phyloP scores from a whole-genome alignment of 805 yeast genomes.

The Saturnispora ahearnii region DNA sequence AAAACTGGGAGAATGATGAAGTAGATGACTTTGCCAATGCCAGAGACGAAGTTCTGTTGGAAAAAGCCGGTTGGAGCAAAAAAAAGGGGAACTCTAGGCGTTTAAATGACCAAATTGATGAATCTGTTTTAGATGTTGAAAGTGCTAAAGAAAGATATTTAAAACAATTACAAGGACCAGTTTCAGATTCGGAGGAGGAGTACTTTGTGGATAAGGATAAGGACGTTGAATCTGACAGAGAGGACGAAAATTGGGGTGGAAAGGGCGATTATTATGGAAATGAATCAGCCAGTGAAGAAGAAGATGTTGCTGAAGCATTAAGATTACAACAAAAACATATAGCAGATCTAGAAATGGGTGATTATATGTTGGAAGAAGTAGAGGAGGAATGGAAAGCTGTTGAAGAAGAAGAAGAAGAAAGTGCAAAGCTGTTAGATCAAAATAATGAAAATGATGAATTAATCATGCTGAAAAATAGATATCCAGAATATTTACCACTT shows the following conservation, averaged over 20 bases:
- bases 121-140: slow-evolving; percentile 23
- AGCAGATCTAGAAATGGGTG: slow-evolving; percentile 66
- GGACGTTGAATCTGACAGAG: slow-evolving; percentile 24
- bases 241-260: slow-evolving; percentile 36
- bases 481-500: slow-evolving; percentile 81
- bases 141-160: slow-evolving; percentile 27
- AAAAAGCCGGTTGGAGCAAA: slow-evolving; percentile 40
- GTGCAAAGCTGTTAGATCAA: background rate
- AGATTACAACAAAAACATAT: slow-evolving; percentile 76
- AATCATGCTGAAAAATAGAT: slow-evolving; percentile 18
- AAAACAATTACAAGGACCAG: slow-evolving; percentile 31
- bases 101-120: slow-evolving; percentile 27
- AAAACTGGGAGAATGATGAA: slow-evolving; percentile 48
- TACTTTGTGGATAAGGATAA: slow-evolving; percentile 31
- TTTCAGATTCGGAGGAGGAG: slow-evolving; percentile 41
- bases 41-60: slow-evolving; percentile 47
- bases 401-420: slow-evolving; percentile 31
- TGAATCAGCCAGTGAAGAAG: slow-evolving; percentile 69
- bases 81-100: slow-evolving; percentile 25
- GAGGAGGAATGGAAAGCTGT: slow-evolving; percentile 64
- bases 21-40: slow-evolving; percentile 60
- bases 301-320: slow-evolving; percentile 73
- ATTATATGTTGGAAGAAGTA: slow-evolving; percentile 68
- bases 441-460: background rate
- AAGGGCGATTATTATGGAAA: slow-evolving; percentile 51